Base-by-base conservation (phyloP, 768 basidiomycete genomes). In the Infundibulicybe gibba region DNA sequence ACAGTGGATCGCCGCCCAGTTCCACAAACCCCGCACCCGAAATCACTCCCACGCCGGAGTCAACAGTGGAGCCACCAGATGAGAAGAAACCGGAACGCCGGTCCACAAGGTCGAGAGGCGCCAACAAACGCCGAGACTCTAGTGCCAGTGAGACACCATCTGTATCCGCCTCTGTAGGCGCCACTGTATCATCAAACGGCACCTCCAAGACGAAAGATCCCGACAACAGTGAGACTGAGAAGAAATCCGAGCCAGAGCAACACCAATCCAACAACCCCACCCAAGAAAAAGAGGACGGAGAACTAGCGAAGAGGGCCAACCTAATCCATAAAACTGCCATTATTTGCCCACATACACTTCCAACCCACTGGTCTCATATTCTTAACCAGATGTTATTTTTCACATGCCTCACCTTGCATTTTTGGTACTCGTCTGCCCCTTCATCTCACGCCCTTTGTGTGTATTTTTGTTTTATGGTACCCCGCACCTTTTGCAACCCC, bases 81-180 rank as follows among this genome's bases (percentile, higher is more conserved):
- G 68, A 68, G 40, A 60, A 59, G 39, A 60, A 61, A 21, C 61
- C 61, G 0, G 72, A 71, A 47, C 70, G 79, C 44, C 70, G 80
- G 39, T 67, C 74, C 45, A 73, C 76, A 31, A 70, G 80, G 41
- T 70, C 77, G 13, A 68, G 70, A 51, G 72, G 62, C 44, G 61
- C 54, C 16, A 44, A 56, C 20, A 70, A 61, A 52, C 69, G 78
- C 15, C 65, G 76, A 40, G 72, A 72, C 48, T 83, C 81, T 2
- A 77, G 70, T 45, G 69, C 72, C 14, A 82, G 80, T 49, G 78
- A 76, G 48, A 71, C 74, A 1, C 69, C 72, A 21, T 66, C 67
- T 16, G 51, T 49, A 19, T 61, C 62, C 15, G 58, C 51, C 31
- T 61, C 63, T 30, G 44, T 43, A 14, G 55, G 46, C 30, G 47